Base-by-base conservation (phyloP, 2,329 filamentous ascomycete species). In the Aureobasidium sp. region DNA sequence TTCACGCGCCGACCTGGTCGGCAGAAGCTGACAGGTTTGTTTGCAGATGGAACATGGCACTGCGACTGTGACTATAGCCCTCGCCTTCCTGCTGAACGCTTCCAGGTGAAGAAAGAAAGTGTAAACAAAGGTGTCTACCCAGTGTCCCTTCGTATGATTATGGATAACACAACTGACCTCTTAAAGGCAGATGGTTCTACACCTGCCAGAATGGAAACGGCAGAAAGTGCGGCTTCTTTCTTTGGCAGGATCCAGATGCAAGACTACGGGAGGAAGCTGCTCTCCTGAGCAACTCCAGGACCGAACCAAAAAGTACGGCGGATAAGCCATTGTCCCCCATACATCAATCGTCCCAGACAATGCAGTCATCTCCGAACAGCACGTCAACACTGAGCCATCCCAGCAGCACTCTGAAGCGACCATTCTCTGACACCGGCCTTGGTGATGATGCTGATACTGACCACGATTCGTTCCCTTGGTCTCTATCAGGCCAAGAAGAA, bases 61-160 rank as follows among this genome's bases (percentile, higher is more conserved):
- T 83, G 81, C 70, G 79, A 86, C 67, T 86, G 84, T 68, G 80
- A 86, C 67, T 86, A 84, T 68, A 75, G 74, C 12, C 79, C 80
- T 11, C 77, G 80, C 22, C 73, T 80, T 2, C 81, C 79, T 19
- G 82, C 83, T 2, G 74, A 77, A 29, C 80, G 79, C 58, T 80
- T 83, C 64, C 77, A 83, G 66, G 79, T 80, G 1, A 85, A 82
- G 69, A 86, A 85, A 64, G 77, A 79, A 33, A 78, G 79, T 12
- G 71, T 71, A 48, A 86, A 86, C 65, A 75, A 83, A 63, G 53
- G 53, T 57, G 53, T 29, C 22, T 19, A 29, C 33, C 11, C 37
- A 31, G 17, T 12, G n/a, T 12, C n/a, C 39, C 15, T 14, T 24
- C 7, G 2, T 29, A 12, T 31, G 17, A 17, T 19, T 7, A 9